Conservation (phyloP, 306 rosid species). For the Lupinus albus region DNA sequence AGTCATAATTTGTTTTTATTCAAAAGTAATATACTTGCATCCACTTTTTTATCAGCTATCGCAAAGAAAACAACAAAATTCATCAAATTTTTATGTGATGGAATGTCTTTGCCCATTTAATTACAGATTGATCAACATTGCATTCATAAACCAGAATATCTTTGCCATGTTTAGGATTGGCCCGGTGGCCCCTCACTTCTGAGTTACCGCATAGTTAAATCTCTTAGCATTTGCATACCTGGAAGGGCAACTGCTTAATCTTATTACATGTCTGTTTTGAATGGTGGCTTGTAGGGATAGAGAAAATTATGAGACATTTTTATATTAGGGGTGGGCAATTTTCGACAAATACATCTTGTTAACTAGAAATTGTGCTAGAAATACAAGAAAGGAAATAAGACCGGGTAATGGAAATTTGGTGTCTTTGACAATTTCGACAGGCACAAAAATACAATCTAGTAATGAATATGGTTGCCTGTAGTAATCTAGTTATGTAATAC, state of each 20-base stretch:
- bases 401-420: neutral
- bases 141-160: neutral
- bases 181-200: neutral
- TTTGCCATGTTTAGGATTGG: neutral
- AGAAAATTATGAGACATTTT: neutral
- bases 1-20: neutral
- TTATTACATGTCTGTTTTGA: neutral
- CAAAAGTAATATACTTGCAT: neutral
- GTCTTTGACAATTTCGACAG: neutral
- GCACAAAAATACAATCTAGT: neutral
- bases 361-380: neutral
- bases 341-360: neutral
- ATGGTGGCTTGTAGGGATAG: neutral
- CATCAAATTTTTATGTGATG: neutral
- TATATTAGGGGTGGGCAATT: too few relatives aligned
- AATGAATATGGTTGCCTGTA: slow-evolving; percentile 13
- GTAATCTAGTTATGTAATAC: too few relatives aligned
- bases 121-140: neutral
- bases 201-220: neutral
- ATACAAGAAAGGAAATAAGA: neutral
- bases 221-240: neutral
- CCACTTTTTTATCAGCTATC: neutral
- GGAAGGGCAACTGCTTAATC: neutral
- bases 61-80: neutral
- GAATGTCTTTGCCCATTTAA: too few relatives aligned